Conservation (phyloP, 83 land plant species). For the Thuja plicata region DNA sequence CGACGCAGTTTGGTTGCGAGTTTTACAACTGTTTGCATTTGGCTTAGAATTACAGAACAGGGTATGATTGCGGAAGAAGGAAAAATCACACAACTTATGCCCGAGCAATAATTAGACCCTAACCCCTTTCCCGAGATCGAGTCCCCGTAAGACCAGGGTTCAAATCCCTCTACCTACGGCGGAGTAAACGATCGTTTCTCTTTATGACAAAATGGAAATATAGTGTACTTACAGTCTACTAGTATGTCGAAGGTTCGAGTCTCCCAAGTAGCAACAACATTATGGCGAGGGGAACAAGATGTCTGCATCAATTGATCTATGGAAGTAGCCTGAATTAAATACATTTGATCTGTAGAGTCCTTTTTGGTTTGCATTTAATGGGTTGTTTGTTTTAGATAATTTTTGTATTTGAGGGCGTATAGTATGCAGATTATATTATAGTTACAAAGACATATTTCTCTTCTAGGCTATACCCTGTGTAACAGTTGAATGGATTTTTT, state of each 20-base stretch:
- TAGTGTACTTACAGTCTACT: not conserved
- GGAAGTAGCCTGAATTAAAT: not conserved
- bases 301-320: not conserved
- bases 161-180: too few relatives aligned
- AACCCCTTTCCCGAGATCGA: too few relatives aligned
- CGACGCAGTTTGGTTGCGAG: too few relatives aligned
- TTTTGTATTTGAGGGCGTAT: not conserved
- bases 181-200: too few relatives aligned
- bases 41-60: too few relatives aligned
- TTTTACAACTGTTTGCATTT: too few relatives aligned
- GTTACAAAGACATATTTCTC: not conserved
- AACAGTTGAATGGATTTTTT: not conserved
- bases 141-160: too few relatives aligned
- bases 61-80: too few relatives aligned
- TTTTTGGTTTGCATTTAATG: not conserved
- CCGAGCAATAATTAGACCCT: too few relatives aligned
- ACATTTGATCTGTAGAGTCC: not conserved
- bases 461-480: not conserved
- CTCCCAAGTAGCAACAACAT: not conserved
- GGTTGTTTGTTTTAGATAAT: not conserved
- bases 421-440: too few relatives aligned
- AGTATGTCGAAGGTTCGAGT: not conserved
- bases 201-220: too few relatives aligned
- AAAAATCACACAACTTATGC: too few relatives aligned
- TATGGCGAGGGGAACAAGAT: not conserved